Evolutionary conservation across 2,329 filamentous ascomycete genomes (phyloP).

Genomic region (Fusarium sp.): DNA sequence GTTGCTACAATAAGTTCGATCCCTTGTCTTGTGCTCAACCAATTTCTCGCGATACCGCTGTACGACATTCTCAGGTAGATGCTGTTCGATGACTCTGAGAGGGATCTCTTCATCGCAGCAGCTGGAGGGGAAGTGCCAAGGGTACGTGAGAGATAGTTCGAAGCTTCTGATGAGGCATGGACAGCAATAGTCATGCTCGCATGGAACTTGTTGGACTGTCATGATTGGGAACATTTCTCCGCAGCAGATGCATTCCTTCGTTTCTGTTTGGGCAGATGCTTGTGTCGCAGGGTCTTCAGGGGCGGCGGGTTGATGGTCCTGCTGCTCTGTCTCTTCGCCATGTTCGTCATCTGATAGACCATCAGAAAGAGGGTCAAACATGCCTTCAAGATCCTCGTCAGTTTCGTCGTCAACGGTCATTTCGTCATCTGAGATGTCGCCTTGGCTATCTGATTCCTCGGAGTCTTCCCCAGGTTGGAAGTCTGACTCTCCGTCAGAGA

Average conservation of each 20-base stretch:
- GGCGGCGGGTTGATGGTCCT: not conserved
- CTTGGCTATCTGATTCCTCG: not conserved
- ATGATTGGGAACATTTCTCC: accelerated
- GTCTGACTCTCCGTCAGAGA: not conserved
- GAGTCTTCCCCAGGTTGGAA: not conserved
- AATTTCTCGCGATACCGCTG: not conserved
- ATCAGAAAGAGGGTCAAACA: no score
- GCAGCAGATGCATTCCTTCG: not conserved
- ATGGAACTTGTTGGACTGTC: constrained; percentile 26
- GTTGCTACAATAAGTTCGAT: constrained; percentile 62
- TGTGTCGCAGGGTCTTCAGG: not conserved
- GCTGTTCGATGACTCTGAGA: constrained; percentile 42
- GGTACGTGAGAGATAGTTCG: constrained; percentile 52
- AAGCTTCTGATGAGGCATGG: constrained; percentile 58
- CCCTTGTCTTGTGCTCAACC: not conserved
- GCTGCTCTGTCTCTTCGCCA: no score
- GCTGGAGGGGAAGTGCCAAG: constrained; percentile 62
- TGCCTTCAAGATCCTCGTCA: not conserved
- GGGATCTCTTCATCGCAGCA: constrained; percentile 59
- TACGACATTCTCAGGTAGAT: constrained; percentile 44
- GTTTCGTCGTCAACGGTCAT: not conserved
- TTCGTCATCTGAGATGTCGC: not conserved
- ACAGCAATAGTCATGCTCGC: constrained; percentile 61
- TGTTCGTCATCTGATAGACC: not conserved
- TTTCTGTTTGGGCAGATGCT: not conserved